These are phyloP conservation scores for Diaporthe ilicicola DNA, from an alignment of 2,329 filamentous ascomycete genomes.

Conservation along the genomic window DNA sequence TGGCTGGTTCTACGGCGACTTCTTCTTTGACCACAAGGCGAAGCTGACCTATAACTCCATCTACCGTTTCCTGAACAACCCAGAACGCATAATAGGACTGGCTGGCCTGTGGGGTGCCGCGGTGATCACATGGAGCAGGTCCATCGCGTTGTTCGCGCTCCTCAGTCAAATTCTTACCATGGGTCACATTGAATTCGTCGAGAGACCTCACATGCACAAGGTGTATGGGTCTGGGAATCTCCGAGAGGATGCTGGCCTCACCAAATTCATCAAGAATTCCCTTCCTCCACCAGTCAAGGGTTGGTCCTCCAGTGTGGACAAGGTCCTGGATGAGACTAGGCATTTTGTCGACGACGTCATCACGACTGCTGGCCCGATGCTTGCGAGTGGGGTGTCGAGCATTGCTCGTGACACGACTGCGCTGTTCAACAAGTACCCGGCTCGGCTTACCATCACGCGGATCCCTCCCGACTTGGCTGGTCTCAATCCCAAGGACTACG, in stretches of 20 bases:
- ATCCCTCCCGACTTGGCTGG: conserved; percentile 83
- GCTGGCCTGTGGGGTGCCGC: conserved; percentile 96
- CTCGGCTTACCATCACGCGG: conserved; percentile 82
- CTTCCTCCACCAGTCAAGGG: conserved; percentile 84
- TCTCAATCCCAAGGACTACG: conserved; percentile 82
- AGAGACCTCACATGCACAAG: conserved; percentile 98
- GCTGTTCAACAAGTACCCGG: conserved; percentile 88
- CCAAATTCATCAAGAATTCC: conserved; percentile 88
- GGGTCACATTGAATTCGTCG: conserved; percentile 89
- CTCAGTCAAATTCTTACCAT: conserved; percentile 86
- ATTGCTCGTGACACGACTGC: conserved; percentile 89
- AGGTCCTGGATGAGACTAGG: conserved; percentile 83
- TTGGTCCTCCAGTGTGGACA: conserved; percentile 87
- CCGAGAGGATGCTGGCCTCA: conserved; percentile 86
- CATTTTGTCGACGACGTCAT: conserved; percentile 93
- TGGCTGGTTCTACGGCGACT: conserved; percentile 99
- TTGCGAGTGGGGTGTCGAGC: conserved; percentile 85
- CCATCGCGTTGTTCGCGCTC: conserved; percentile 87
- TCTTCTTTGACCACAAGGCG: conserved; percentile 90
- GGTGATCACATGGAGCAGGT: conserved; percentile 88
- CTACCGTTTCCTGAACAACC: conserved; percentile 98
- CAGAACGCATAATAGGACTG: conserved; percentile 90
- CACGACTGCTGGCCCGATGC: conserved; percentile 83
- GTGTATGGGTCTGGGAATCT: conserved; percentile 83
- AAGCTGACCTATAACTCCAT: conserved; percentile 97